Base-by-base conservation (phyloP, 805 yeast species). In the Schwanniomyces polymorphus region DNA sequence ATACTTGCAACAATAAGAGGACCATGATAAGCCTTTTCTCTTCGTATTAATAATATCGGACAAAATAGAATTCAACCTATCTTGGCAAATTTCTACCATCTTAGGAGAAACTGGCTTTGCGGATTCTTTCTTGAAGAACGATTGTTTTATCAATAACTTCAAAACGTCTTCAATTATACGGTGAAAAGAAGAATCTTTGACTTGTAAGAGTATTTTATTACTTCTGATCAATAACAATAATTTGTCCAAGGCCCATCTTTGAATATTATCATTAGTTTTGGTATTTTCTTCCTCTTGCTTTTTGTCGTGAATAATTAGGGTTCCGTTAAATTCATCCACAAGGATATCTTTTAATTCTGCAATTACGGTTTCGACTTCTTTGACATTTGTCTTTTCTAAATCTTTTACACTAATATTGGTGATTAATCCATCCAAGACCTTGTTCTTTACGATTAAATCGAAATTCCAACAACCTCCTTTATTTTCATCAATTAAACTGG, bases 371-470 rank as follows among this genome's bases (percentile, higher is more conserved):
- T 52, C 58, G 12, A 49, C 50, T 18, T 54, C 55, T 14, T 27
- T 41, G 1, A 39, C 48, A 10, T 54, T 46, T 7, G 26, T 27
- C 17, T 42, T 49, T 40, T 40, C 43, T 42, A 49, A 34, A 47
- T 68, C 56, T 60, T 41, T 54, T 46, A 49, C 57, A 34, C 56
- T 50, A 33, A 67, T 49, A 7, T 62, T 58, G 2, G 63, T 55
- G 12, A 72, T 44, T 23, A 72, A 56, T 12, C 58, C 46, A 37
- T 80, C 82, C 10, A 81, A 68, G 0, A 89, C 80, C 60, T 85
- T 89, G 1, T 91, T 70, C 58, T 86, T 90, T 1, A 96, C 85
- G 26, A 87, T 61, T 50, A 78, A 74, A 64, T 91, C 97, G 64
- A 91, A 91, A 49, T 82, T 82, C 57, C 87, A 72, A 34, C 81